phyloP scores from a whole-genome alignment of 2,329 filamentous ascomycete species.

The Herpomyces periplanetae region DNA sequence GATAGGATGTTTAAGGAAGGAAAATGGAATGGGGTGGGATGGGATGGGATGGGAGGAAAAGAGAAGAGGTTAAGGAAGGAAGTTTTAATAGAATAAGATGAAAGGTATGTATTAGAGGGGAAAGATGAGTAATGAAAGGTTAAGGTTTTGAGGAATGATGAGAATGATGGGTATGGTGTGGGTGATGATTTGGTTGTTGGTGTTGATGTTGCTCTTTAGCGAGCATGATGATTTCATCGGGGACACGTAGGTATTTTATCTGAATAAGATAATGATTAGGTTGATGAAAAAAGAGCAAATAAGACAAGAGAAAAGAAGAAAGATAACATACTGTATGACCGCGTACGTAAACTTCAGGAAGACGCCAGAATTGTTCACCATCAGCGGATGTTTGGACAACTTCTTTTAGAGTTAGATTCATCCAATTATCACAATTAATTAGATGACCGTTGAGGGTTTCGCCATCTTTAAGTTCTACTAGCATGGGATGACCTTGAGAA shows the following conservation, averaged over 20 bases:
- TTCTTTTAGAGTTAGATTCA: slow-evolving; percentile 90
- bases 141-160: too few relatives aligned
- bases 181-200: slow-evolving; percentile 12
- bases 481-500: slow-evolving; percentile 86
- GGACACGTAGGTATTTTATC: slow-evolving; percentile 94
- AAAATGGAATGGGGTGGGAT: too few relatives aligned
- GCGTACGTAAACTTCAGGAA: slow-evolving; percentile 80
- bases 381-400: slow-evolving; percentile 89
- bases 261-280: slow-evolving; percentile 8
- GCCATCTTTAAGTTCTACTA: slow-evolving; percentile 85
- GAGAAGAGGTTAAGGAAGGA: too few relatives aligned
- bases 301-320: neutral
- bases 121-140: too few relatives aligned
- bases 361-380: slow-evolving; percentile 60
- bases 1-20: too few relatives aligned
- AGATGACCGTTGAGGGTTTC: slow-evolving; percentile 89
- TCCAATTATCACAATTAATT: slow-evolving; percentile 93
- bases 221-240: slow-evolving; percentile 76
- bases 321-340: slow-evolving; percentile 83
- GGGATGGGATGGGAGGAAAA: too few relatives aligned
- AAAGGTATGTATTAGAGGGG: too few relatives aligned
- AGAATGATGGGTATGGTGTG: too few relatives aligned
- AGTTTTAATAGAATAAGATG: too few relatives aligned
- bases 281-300: neutral
- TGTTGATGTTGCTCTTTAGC: slow-evolving; percentile 68